Evolutionary conservation across 179 eudicot species (phyloP).

Genomic region (Nepenthes alata): DNA sequence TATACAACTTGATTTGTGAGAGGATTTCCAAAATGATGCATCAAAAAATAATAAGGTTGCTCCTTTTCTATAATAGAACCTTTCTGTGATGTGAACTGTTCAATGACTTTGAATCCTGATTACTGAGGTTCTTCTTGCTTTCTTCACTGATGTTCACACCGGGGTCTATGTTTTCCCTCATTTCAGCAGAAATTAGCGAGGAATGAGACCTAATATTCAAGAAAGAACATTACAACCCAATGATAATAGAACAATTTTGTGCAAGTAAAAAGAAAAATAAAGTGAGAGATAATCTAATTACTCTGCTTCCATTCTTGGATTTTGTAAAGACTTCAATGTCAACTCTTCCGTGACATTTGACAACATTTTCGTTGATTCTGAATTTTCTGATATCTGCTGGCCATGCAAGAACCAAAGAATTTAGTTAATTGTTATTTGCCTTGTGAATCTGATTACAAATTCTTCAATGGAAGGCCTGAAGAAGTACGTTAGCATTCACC

Average conservation of each 20-base stretch:
- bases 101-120: background rate
- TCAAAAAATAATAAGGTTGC: no score
- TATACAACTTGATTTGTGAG: background rate
- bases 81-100: no score
- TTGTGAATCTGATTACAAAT: background rate
- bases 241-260: background rate
- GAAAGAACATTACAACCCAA: background rate
- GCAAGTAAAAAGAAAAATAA: background rate
- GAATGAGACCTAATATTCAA: background rate
- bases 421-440: no score
- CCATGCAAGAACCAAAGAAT: background rate
- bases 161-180: constrained; percentile 16
- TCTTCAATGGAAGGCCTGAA: background rate
- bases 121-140: constrained; percentile 2
- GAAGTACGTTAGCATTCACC: constrained; percentile 17
- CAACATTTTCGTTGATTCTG: constrained; percentile 17
- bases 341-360: constrained; percentile 11
- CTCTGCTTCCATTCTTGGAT: background rate
- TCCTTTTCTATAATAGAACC: no score
- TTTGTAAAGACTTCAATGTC: constrained; percentile 15
- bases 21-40: no score
- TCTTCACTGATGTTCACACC: constrained; percentile 9
- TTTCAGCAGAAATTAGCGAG: constrained; percentile 4
- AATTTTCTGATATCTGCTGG: constrained; percentile 24
- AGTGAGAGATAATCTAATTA: background rate